These are phyloP conservation scores for Trichoderma reesei DNA, from an alignment of 495 filamentous ascomycete genomes.

Conservation along the genomic window DNA sequence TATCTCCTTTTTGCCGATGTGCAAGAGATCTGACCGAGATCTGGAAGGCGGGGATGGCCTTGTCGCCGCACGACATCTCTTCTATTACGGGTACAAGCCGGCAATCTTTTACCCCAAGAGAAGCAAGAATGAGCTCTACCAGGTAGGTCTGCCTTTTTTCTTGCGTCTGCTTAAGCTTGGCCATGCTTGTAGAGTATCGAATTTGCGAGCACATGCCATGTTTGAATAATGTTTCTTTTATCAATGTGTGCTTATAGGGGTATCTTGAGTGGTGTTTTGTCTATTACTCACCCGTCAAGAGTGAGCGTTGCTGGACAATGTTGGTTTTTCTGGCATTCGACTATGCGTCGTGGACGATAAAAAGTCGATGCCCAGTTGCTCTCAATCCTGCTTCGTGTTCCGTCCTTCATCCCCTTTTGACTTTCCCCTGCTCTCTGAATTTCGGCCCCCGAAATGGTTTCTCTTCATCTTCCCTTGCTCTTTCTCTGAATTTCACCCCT, in stretches of 20 bases:
- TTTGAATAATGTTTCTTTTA: not conserved
- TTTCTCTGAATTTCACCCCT: not conserved
- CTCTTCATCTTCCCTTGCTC: no score
- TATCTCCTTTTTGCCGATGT: not conserved
- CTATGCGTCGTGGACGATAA: not conserved
- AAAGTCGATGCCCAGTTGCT: no score
- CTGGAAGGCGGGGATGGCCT: constrained; percentile 80
- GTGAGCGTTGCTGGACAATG: not conserved
- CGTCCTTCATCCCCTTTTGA: no score
- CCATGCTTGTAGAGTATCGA: not conserved
- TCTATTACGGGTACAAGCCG: constrained; percentile 85
- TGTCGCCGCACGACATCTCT: constrained; percentile 89
- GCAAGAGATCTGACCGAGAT: constrained; percentile 18
- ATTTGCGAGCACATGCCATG: constrained; percentile 2
- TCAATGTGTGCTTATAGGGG: not conserved
- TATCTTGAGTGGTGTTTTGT: not conserved
- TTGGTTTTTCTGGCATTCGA: not conserved
- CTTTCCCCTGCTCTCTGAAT: no score
- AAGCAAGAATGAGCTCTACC: constrained; percentile 80
- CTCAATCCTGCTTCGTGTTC: no score
- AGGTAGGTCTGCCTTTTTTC: constrained; percentile 38
- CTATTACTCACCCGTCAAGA: not conserved
- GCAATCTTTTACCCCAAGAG: constrained; percentile 90
- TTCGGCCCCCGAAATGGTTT: no score
- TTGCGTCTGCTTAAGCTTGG: not conserved